Conservation (phyloP, 2,329 filamentous ascomycete species). For the Aspergillus pseudoterreus region DNA sequence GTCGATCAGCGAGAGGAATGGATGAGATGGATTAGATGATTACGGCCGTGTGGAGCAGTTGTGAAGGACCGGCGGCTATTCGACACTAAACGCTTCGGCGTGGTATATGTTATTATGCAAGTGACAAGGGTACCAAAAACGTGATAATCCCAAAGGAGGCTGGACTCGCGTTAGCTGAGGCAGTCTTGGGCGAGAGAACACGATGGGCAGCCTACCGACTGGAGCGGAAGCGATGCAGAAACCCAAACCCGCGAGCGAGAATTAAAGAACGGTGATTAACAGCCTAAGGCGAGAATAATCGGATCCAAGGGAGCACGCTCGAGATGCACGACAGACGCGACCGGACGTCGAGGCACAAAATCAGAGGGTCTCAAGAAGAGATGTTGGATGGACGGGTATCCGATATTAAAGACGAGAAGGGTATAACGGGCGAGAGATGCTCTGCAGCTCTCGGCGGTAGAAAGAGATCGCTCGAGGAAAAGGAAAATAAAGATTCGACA, state of each 20-base stretch:
- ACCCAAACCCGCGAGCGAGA: slow-evolving; percentile 3
- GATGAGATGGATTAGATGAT: slow-evolving; percentile 27
- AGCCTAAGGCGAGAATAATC: slow-evolving; percentile 14
- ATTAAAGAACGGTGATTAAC: slow-evolving; percentile 15
- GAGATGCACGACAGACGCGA: slow-evolving; percentile 21
- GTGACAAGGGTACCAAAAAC: slow-evolving; percentile 5
- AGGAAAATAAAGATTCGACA: slow-evolving; percentile 18
- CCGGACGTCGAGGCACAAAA: slow-evolving; percentile 17
- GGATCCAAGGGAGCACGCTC: slow-evolving; percentile 6
- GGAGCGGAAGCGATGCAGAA: slow-evolving; percentile 1
- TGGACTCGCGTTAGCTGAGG: slow-evolving; percentile 8
- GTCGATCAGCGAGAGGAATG: slow-evolving; percentile 5
- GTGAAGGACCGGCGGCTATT: slow-evolving; percentile 13
- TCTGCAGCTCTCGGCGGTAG: slow-evolving; percentile 33
- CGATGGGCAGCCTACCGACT: slow-evolving; percentile 14
- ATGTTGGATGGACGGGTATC: slow-evolving; percentile 12
- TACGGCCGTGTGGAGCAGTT: slow-evolving; percentile 22
- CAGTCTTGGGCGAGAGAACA: neutral
- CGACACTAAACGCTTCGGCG: slow-evolving; percentile 5
- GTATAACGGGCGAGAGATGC: slow-evolving; percentile 26
- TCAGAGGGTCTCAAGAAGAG: slow-evolving; percentile 19
- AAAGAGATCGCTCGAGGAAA: slow-evolving; percentile 10
- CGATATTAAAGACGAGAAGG: slow-evolving; percentile 17
- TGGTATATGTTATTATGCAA: slow-evolving; percentile 11
- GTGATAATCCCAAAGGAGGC: slow-evolving; percentile 2